Evolutionary conservation across 176 grass and related monocot genomes (phyloP).

Genomic region (Triticum turgidum): DNA sequence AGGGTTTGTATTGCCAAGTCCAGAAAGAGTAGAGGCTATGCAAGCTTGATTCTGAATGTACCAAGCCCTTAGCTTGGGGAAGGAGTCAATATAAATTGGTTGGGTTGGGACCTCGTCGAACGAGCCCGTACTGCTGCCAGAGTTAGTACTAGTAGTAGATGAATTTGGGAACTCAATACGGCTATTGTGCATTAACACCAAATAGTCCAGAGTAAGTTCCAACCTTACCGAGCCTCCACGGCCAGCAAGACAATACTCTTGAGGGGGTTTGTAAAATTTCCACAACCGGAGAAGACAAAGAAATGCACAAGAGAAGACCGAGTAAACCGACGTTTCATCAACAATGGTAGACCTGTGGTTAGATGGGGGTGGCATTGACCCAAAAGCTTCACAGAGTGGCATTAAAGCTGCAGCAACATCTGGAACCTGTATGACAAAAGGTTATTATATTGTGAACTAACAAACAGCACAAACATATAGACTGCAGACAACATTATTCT

Average conservation of each 20-base stretch:
- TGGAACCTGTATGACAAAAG: constrained; percentile 63
- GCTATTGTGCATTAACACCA: constrained; percentile 84
- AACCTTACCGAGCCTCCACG: constrained; percentile 70
- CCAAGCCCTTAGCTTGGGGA: constrained; percentile 91
- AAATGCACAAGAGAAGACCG: constrained; percentile 94
- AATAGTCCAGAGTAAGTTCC: constrained; percentile 89
- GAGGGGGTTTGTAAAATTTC: constrained; percentile 95
- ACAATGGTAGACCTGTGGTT: constrained; percentile 59
- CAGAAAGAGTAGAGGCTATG: constrained; percentile 93
- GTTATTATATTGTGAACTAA: constrained; percentile 28
- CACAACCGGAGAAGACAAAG: constrained; percentile 93
- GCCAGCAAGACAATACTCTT: constrained; percentile 70
- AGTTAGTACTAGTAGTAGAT: constrained; percentile 42
- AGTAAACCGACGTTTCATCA: constrained; percentile 82
- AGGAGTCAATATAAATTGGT: constrained; percentile 87
- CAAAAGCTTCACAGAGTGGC: constrained; percentile 97
- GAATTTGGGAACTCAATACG: constrained; percentile 52
- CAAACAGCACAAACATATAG: constrained; percentile 15
- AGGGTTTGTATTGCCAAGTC: constrained; percentile 77
- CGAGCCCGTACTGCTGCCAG: constrained; percentile 29
- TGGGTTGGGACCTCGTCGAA: constrained; percentile 47
- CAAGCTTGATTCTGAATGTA: constrained; percentile 98
- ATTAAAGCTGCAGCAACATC: constrained; percentile 88
- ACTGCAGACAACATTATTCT: constrained; percentile 5
- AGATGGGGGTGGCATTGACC: constrained; percentile 68